Conservation (phyloP, 73 alveolate species). For the Stentor roeselii region DNA sequence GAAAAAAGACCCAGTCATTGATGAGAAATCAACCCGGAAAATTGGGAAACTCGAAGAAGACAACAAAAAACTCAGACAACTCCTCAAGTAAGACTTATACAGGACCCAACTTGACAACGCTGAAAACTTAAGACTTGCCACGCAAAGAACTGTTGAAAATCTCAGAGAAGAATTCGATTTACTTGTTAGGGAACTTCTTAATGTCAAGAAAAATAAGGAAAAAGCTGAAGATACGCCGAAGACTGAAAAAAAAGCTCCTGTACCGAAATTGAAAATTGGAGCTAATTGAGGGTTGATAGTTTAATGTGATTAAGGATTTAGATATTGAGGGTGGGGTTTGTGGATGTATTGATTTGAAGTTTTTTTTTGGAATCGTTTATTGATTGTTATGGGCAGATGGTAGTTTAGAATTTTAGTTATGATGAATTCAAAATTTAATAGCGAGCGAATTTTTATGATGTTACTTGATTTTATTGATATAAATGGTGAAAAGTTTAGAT, state of each 20-base stretch:
- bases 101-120: constrained; percentile 50
- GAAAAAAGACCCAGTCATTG: constrained; percentile 6
- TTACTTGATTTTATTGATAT: no score
- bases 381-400: no score
- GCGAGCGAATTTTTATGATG: no score
- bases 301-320: no score
- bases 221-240: constrained; percentile 34
- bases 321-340: no score
- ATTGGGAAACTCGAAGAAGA: constrained; percentile 46
- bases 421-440: no score
- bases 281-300: no score
- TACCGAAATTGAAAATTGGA: constrained; percentile 31
- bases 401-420: no score
- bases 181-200: constrained; percentile 49
- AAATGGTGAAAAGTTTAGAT: no score
- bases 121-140: constrained; percentile 56
- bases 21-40: constrained; percentile 34
- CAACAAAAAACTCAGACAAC: constrained; percentile 53
- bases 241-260: constrained; percentile 29
- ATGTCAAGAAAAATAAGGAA: constrained; percentile 15
- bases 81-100: constrained; percentile 27
- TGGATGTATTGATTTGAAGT: no score
- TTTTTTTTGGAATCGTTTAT: no score
- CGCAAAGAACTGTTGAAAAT: constrained; percentile 59
- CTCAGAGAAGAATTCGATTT: constrained; percentile 58